Conservation (phyloP, 495 filamentous ascomycete species). For the Trichoderma orchidacearum region DNA sequence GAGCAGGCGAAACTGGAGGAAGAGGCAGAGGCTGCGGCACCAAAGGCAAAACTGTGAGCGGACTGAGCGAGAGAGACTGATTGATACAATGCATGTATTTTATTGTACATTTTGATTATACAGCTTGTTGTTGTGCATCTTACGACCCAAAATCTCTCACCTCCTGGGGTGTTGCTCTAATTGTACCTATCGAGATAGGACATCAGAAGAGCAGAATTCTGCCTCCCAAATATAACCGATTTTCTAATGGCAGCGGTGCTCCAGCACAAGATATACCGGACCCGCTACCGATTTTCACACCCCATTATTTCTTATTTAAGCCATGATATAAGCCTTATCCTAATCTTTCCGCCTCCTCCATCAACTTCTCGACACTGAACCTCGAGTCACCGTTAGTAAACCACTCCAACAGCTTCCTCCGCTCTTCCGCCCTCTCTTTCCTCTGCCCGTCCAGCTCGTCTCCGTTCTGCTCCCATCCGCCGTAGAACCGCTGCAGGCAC, state of each 20-base stretch:
- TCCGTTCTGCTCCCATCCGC: conserved; percentile 20
- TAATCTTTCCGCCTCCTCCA: conserved; percentile 77
- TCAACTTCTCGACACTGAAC: conserved; percentile 71
- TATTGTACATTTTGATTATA: not conserved
- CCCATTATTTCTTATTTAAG: too few species aligned
- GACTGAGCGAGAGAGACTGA: conserved; percentile 1
- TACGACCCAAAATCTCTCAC: not conserved
- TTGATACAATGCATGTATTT: not conserved
- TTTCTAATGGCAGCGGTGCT: too few species aligned
- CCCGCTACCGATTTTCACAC: too few species aligned
- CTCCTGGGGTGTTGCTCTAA: too few species aligned
- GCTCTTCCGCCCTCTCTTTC: conserved; percentile 20
- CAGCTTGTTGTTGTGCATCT: not conserved
- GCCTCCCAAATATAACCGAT: too few species aligned
- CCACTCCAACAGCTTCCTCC: conserved; percentile 60
- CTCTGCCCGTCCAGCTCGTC: conserved; percentile 27
- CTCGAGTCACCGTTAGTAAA: conserved; percentile 63
- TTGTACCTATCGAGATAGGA: too few species aligned
- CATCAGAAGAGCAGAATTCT: too few species aligned
- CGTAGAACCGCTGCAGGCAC: conserved; percentile 89
- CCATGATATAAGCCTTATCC: too few species aligned
- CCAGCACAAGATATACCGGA: too few species aligned
- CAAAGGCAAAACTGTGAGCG: conserved; percentile 18
- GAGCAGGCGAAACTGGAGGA: conserved; percentile 22
- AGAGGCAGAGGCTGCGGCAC: conserved; percentile 16